These are phyloP conservation scores for Aphanoascus verrucosus DNA, from an alignment of 2,329 filamentous ascomycete species.

Conservation along the genomic window DNA sequence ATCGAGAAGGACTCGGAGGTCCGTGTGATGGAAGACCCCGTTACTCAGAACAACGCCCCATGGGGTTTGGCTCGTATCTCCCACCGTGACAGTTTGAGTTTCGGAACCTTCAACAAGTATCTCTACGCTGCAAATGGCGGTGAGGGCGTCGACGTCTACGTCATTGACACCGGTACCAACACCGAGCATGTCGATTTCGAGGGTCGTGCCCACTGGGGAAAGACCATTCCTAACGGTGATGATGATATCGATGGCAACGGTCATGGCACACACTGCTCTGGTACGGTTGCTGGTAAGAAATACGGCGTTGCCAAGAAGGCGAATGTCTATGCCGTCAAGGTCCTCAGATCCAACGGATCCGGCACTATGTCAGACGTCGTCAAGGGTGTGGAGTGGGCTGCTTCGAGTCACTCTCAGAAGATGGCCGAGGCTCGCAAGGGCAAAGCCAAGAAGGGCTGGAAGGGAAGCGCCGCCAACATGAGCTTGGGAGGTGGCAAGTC, in stretches of 20 bases:
- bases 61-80: constrained; percentile 98
- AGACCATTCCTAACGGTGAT: constrained; percentile 81
- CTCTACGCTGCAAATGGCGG: constrained; percentile 80
- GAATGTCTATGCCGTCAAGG: constrained; percentile 92
- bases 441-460: constrained; percentile 88
- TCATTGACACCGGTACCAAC: constrained; percentile 97
- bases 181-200: constrained; percentile 91
- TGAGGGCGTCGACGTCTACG: constrained; percentile 96
- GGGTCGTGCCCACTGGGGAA: constrained; percentile 89
- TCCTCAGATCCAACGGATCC: constrained; percentile 91
- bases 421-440: constrained; percentile 69
- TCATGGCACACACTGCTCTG: constrained; percentile 98
- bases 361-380: constrained; percentile 98
- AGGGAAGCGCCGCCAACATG: constrained; percentile 99
- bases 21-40: constrained; percentile 56
- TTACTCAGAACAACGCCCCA: constrained; percentile 83
- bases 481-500: constrained; percentile 97
- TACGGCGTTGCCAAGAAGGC: constrained; percentile 99
- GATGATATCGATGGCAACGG: constrained; percentile 90
- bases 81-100: constrained; percentile 75
- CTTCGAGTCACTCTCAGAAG: constrained; percentile 64
- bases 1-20: constrained; percentile 93
- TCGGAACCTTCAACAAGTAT: constrained; percentile 97
- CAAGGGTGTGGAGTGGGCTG: constrained; percentile 94
- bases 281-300: constrained; percentile 94